Conservation (phyloP, 176 grass and related monocot species). For the Rhipidocladum racemiflorum region DNA sequence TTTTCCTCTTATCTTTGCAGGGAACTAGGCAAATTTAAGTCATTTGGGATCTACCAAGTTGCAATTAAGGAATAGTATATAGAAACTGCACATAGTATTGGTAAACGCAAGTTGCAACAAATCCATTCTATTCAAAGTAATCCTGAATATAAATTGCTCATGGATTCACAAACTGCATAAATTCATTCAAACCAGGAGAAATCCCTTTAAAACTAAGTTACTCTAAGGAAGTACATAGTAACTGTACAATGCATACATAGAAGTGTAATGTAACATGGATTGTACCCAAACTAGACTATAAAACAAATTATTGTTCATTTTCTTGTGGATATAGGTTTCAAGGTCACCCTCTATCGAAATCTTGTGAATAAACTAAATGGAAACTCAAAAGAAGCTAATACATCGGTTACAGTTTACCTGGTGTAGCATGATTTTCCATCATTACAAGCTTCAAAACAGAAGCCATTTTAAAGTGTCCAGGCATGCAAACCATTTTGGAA, state of each 20-base stretch:
- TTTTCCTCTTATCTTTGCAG: neutral
- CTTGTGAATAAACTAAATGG: constrained; percentile 12
- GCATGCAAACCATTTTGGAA: constrained; percentile 76
- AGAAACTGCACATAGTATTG: neutral
- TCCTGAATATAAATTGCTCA: neutral
- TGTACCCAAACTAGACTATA: neutral
- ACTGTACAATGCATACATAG: neutral
- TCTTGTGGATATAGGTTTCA: neutral
- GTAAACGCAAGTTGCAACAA: neutral
- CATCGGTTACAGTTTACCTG: constrained; percentile 40
- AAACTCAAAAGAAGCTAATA: constrained; percentile 20
- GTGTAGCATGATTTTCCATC: constrained; percentile 53
- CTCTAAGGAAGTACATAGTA: neutral
- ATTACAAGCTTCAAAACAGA: constrained; percentile 68
- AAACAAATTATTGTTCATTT: neutral
- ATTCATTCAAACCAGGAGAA: neutral
- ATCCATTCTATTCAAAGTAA: neutral
- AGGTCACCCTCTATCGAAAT: neutral
- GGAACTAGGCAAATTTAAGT: neutral
- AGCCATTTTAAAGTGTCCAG: constrained; percentile 70
- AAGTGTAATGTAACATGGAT: neutral
- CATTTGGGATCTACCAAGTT: neutral
- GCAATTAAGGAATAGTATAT: neutral
- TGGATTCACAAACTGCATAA: neutral
- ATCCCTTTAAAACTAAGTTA: neutral